Base-by-base conservation (phyloP, 2,329 filamentous ascomycete species). In the Lachnellula suecica region DNA sequence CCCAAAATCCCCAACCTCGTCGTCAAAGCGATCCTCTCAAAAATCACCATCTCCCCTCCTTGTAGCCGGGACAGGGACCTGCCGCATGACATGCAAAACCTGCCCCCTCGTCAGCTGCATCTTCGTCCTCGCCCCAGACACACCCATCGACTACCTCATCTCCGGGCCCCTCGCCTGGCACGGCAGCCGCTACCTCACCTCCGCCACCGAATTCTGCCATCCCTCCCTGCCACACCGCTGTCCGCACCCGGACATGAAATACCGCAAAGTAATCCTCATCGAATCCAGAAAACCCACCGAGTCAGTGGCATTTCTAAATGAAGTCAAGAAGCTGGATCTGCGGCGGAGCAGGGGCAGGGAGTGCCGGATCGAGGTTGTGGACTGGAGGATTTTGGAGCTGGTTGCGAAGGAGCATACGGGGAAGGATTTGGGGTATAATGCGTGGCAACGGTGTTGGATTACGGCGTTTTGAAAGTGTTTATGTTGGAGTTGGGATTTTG, bases 371-470 rank as follows among this genome's bases (percentile, higher is more conserved):
- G 58, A 66, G 19, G 64, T 69, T 0, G 73, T 64, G 44, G 71
- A 75, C 62, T 74, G 71, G 72, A 58, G 68, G 4, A 57, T 73
- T 0, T 41, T 74, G 17, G 71, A 73, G 59, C 68, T 72, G 19
- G 60, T 79, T 9, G 67, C 66, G 2, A 70, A 70, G 29, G 52
- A 68, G 40, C 76, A 80, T 49, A 66, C 68, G 40, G 63, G 70
- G 4, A 61, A 59, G 24, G 58, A 58, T 17, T 69, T 69, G 43
- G 62, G 11, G 4, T 53, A 47, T 25, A 53, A 63, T 54, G 20
- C 53, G 2, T 63, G 60, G 59, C 43, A 35, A 6, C 42, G 47
- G 9, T 54, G 44, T 54, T 57, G 52, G 50, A 44, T 61, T 47
- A 52, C 5, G 47, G 27, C 9, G 48, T 49, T 15, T 58, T 50